A percentile compares a stretch with the other conserved stretches of the same genome.
These are phyloP conservation scores for Rhodotorula sp. DNA, from an alignment of 1,284 basidiomycete genomes.

Conservation along the genomic window DNA sequence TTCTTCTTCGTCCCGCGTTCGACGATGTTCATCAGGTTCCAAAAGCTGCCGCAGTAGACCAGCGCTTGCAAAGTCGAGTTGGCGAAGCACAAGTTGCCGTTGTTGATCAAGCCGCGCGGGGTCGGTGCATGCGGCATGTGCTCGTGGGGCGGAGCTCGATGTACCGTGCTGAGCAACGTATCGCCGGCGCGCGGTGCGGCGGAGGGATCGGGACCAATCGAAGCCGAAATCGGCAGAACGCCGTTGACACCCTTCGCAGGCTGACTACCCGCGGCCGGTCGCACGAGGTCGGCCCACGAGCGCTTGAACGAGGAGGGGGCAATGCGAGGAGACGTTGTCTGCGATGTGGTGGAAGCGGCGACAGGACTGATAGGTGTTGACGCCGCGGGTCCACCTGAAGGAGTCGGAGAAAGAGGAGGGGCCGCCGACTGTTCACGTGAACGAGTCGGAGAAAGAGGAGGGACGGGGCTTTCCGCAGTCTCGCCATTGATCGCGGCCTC, in stretches of 20 bases:
- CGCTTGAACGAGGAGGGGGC: conserved; percentile 1
- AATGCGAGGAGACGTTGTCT: not conserved
- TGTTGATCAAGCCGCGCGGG: conserved; percentile 81
- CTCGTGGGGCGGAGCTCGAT: conserved; percentile 9
- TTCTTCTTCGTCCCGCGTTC: conserved; percentile 57
- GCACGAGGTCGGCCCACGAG: conserved; percentile 39
- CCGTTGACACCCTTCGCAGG: conserved; percentile 9
- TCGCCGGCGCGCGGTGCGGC: not conserved
- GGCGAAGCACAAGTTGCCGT: conserved; percentile 96
- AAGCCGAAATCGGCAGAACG: conserved; percentile 3
- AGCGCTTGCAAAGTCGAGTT: conserved; percentile 90
- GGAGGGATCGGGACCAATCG: not conserved
- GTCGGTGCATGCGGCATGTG: conserved; percentile 20
- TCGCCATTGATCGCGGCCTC: too few relatives aligned
- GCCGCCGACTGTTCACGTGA: too few relatives aligned
- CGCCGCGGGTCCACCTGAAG: not conserved
- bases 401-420: not conserved
- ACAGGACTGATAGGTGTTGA: not conserved
- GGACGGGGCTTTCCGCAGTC: too few relatives aligned
- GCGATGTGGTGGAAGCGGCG: not conserved
- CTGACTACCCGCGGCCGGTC: conserved; percentile 17
- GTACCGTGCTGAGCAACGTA: conserved; percentile 9
- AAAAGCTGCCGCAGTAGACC: conserved; percentile 83
- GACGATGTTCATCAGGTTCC: conserved; percentile 71
- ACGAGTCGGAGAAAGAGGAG: too few relatives aligned